Base-by-base conservation (phyloP, 164 flowering plant genomes). In the Vitis cinerea region DNA sequence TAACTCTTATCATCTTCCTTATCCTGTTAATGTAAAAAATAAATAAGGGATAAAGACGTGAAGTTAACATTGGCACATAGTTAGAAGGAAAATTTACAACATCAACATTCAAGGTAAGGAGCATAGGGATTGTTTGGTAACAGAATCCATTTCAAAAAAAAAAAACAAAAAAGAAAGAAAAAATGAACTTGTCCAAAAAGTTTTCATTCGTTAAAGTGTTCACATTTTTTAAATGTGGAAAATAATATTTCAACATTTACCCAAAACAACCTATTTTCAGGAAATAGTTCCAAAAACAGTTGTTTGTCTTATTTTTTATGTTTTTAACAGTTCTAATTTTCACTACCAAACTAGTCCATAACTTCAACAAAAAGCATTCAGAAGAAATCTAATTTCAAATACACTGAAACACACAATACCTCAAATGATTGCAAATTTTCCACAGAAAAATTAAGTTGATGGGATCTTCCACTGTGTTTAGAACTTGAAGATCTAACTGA, bases 401-500 rank as follows among this genome's bases (percentile, higher is more conserved):
- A 59, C 6, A 59, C 64, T 56, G 15, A 58, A 15, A 56, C 50
- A 27, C 14, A 49, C 13, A 68, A 8, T 79, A 88, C 93, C 89
- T 85, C 81, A 29, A 29, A 58, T 52, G 72, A 63, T 37, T 68
- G 78, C 37, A 83, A 75, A 61, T 60, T 72, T 66, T 75, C 79
- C 1, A 70, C 37, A 60, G 91, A 75, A 75, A 64, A 78, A 13
- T 67, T 65, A 19, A 55, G 74, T 66, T 82, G 83, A 79, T 83
- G 85, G 47, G 95, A 84, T 73, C 81, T 85, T 56, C 85, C 75
- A 66, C 81, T 72, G 70, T 71, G 71, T 73, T 82, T 82, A 69
- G 90, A 84, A 74, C 77, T 80, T 66, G 92, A 84, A 64, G 89
- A 82, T 79, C 81, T 82, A 13, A 74, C 69, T n/a, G 94, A 86